phyloP scores from a whole-genome alignment of 805 yeast species.

The Candida chilensis region DNA sequence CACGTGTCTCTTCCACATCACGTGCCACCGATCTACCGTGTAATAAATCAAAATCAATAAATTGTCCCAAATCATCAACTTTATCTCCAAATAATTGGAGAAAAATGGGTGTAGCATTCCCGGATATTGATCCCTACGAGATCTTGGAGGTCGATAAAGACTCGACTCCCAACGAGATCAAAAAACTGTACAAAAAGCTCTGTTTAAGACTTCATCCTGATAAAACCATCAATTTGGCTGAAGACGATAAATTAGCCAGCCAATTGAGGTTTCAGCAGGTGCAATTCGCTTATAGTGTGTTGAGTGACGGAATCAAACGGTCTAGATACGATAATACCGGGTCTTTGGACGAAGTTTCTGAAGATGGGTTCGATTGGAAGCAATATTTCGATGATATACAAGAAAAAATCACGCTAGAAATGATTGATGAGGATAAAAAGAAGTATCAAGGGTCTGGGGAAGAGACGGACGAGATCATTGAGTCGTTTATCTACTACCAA shows the following conservation, averaged over 20 bases:
- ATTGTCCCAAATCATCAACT: too few species aligned
- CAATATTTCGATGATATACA: constrained; percentile 40
- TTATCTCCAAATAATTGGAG: too few species aligned
- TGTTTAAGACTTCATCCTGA: constrained; percentile 70
- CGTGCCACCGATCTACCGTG: too few species aligned
- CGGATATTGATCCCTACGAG: constrained; percentile 56
- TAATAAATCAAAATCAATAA: too few species aligned
- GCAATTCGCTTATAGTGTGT: constrained; percentile 66
- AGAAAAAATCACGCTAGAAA: constrained; percentile 48
- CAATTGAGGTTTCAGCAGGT: constrained; percentile 50
- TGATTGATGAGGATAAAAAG: constrained; percentile 59
- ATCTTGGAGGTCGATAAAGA: constrained; percentile 29
- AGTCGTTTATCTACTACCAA: constrained; percentile 42
- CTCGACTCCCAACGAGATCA: constrained; percentile 45
- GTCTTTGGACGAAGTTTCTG: constrained; percentile 34
- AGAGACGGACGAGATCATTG: constrained; percentile 54
- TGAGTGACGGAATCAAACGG: constrained; percentile 50
- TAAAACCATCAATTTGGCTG: constrained; percentile 31
- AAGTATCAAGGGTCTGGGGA: constrained; percentile 56
- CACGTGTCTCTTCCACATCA: too few species aligned
- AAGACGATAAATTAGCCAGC: constrained; percentile 19
- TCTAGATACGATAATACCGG: constrained; percentile 67
- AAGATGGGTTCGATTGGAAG: constrained; percentile 44
- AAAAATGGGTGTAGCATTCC: constrained; percentile 30
- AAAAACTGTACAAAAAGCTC: constrained; percentile 55